A percentile compares a stretch with the other conserved stretches of the same genome.
Evolutionary conservation across 1,284 basidiomycete species (phyloP).

Genomic region (Apiotrichum mycotoxinovorans): DNA sequence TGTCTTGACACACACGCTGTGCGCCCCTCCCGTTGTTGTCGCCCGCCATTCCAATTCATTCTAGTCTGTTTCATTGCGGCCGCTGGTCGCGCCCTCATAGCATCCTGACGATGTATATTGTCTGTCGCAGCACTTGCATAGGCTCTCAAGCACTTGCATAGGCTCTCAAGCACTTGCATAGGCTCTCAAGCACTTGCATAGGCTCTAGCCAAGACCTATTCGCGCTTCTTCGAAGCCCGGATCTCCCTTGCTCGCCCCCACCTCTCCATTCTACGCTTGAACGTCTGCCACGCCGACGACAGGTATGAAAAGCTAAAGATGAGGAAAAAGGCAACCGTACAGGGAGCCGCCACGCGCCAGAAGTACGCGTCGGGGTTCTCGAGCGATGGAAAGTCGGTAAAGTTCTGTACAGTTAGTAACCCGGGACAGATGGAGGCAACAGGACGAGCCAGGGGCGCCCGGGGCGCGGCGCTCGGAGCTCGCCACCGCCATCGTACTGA

Average conservation of each 20-base stretch:
- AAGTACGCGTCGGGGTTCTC: conserved; percentile 41
- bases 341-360: conserved; percentile 47
- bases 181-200: too few relatives aligned
- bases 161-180: too few relatives aligned
- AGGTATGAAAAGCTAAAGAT: conserved; percentile 46
- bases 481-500: conserved; percentile 5
- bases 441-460: too few relatives aligned
- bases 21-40: not conserved
- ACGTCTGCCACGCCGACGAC: conserved; percentile 27
- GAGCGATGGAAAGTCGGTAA: conserved; percentile 36
- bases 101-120: conserved; percentile 19
- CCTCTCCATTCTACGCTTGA: conserved; percentile 23
- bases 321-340: conserved; percentile 46
- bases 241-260: not conserved
- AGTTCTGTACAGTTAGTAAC: conserved; percentile 27
- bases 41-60: conserved; percentile 3
- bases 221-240: not conserved
- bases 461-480: not conserved
- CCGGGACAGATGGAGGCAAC: too few relatives aligned
- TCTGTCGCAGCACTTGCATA: not conserved
- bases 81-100: conserved; percentile 16
- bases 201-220: not conserved
- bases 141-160: too few relatives aligned
- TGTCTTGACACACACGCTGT: not conserved
- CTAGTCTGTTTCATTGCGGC: conserved; percentile 3